Percentiles rank a stretch among this genome's conserved stretches.
Conservation (phyloP, 257 asterid species). For the Rauvolfia tetraphylla region DNA sequence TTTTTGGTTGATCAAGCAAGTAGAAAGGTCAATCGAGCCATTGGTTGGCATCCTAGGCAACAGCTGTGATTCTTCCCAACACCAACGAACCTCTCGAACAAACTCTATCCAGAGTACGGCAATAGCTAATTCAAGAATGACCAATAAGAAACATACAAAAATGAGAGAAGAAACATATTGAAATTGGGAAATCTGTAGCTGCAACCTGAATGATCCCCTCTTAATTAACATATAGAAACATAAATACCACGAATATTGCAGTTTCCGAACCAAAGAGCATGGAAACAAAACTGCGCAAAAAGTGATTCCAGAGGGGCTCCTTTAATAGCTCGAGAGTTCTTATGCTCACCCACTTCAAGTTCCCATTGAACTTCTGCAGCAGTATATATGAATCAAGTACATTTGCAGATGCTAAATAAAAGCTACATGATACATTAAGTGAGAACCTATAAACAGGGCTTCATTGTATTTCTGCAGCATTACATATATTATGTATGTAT, state of each 20-base stretch:
- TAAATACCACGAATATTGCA: conserved; percentile 79
- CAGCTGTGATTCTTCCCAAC: conserved; percentile 93
- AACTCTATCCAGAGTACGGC: conserved; percentile 95
- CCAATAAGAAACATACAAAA: conserved; percentile 2
- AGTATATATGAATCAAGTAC: conserved; percentile 18
- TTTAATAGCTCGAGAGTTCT: conserved; percentile 65
- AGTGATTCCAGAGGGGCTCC: conserved; percentile 86
- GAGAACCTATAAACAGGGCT: neutral
- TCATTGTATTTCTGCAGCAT: conserved; percentile 36
- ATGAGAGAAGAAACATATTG: conserved; percentile 1
- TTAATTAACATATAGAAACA: conserved; percentile 5
- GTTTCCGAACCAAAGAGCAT: conserved; percentile 92
- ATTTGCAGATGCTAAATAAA: neutral
- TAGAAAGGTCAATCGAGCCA: conserved; percentile 70
- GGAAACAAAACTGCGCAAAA: conserved; percentile 88
- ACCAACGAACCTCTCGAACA: conserved; percentile 89
- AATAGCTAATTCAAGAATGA: conserved; percentile 52
- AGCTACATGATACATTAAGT: neutral
- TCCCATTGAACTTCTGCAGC: conserved; percentile 35
- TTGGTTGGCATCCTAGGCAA: conserved; percentile 67
- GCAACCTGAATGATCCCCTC: neutral
- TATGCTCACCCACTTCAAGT: conserved; percentile 53
- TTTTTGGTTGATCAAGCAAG: conserved; percentile 84
- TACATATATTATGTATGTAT: conserved; percentile 18
- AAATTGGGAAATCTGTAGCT: neutral